Conservation (phyloP, 257 asterid species). For the Solanum lycopersicoides region DNA sequence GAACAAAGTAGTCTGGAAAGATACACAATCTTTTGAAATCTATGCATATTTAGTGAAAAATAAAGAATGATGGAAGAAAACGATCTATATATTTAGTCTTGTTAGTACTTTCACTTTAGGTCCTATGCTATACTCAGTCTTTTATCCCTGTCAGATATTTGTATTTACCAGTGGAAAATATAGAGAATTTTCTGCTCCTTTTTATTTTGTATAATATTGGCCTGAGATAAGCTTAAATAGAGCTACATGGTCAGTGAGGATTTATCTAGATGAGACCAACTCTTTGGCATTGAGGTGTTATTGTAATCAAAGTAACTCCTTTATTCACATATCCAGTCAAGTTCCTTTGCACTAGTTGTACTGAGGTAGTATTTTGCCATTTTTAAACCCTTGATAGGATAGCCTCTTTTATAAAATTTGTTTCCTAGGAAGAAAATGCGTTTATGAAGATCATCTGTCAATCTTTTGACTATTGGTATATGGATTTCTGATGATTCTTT, state of each 20-base stretch:
- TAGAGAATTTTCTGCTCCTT: neutral
- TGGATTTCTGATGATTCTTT: conserved; percentile 6
- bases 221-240: neutral
- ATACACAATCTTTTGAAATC: neutral
- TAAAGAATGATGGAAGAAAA: neutral
- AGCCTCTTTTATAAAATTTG: neutral
- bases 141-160: neutral
- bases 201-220: neutral
- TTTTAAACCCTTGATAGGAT: neutral
- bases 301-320: neutral
- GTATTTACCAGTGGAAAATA: neutral
- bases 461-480: neutral
- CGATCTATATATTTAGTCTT: neutral
- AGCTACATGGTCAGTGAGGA: neutral
- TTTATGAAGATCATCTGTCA: neutral
- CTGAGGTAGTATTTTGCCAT: neutral
- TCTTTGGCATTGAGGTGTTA: neutral
- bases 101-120: neutral
- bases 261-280: neutral
- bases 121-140: neutral
- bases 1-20: neutral
- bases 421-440: neutral
- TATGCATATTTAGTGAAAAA: neutral
- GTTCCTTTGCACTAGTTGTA: neutral
- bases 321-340: neutral